Evolutionary conservation across 129 eudicot species (phyloP).

Genomic region (Artemisia annua): DNA sequence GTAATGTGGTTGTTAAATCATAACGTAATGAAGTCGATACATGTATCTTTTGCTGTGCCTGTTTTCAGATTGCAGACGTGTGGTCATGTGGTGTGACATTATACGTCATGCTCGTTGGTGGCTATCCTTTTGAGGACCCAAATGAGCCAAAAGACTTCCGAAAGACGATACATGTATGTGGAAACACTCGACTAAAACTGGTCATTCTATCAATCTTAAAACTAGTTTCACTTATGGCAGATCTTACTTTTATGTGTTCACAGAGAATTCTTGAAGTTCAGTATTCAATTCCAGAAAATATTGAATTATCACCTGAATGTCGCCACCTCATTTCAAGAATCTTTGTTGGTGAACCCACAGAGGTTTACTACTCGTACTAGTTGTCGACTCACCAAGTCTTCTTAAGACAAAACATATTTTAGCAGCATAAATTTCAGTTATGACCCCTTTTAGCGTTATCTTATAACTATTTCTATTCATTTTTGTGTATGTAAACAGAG

Average conservation of each 20-base stretch:
- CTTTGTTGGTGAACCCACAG: slow-evolving; percentile 76
- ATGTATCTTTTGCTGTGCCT: no score
- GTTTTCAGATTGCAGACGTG: slow-evolving; percentile 85
- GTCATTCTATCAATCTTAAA: background rate
- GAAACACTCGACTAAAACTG: background rate
- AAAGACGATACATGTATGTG: slow-evolving; percentile 69
- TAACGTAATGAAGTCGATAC: no score
- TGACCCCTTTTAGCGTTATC: background rate
- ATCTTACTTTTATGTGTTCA: slow-evolving; percentile 10
- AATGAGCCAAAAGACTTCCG: slow-evolving; percentile 86
- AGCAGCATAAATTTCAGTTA: background rate
- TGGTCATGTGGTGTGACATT: slow-evolving; percentile 99
- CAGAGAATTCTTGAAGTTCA: slow-evolving; percentile 83
- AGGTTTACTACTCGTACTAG: slow-evolving; percentile 36
- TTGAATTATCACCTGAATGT: slow-evolving; percentile 69
- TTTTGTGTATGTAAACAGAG: slow-evolving; percentile 49
- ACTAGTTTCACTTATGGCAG: background rate
- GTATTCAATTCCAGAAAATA: slow-evolving; percentile 73
- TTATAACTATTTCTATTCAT: background rate
- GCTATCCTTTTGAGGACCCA: slow-evolving; percentile 96
- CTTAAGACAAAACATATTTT: no score
- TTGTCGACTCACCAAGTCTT: no score
- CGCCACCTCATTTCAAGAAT: slow-evolving; percentile 83
- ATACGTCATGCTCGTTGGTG: slow-evolving; percentile 91
- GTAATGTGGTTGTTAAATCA: no score